Percentiles rank a stretch among this genome's conserved stretches.
Evolutionary conservation across 768 basidiomycete species (phyloP).

Genomic region (Podaxis sp.): DNA sequence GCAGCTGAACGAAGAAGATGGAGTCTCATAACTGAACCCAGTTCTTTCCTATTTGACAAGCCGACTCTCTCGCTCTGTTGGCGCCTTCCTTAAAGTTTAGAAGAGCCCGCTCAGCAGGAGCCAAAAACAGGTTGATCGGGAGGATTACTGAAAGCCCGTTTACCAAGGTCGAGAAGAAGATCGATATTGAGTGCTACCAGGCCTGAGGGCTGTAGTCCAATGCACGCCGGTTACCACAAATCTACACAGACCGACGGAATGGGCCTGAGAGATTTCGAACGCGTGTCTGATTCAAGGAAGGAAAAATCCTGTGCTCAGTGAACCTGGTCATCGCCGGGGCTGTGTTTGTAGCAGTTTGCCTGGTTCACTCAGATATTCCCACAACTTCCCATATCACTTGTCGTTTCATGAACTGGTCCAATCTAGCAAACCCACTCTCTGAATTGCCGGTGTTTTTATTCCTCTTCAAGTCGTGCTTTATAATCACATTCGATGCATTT

Average conservation of each 20-base stretch:
- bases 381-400: not conserved
- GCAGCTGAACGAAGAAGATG: not conserved
- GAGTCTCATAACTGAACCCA: not conserved
- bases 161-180: not conserved
- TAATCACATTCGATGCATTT: not conserved
- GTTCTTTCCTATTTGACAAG: not conserved
- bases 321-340: too few relatives aligned
- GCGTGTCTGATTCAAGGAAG: too few relatives aligned
- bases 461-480: not conserved
- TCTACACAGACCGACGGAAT: not conserved
- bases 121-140: not conserved
- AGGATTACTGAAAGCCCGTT: not conserved
- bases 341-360: too few relatives aligned
- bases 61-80: not conserved
- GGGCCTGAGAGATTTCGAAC: too few relatives aligned
- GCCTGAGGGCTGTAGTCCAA: not conserved
- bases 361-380: not conserved
- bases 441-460: not conserved
- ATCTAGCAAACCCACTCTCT: not conserved
- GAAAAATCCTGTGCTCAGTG: too few relatives aligned
- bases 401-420: too few relatives aligned
- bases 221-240: not conserved
- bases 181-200: not conserved
- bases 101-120: not conserved
- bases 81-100: not conserved